Evolutionary conservation across 1,284 basidiomycete species (phyloP), one percentile per base, ranked within the genome.

Genomic region (Heterobasidion irregulare): DNA sequence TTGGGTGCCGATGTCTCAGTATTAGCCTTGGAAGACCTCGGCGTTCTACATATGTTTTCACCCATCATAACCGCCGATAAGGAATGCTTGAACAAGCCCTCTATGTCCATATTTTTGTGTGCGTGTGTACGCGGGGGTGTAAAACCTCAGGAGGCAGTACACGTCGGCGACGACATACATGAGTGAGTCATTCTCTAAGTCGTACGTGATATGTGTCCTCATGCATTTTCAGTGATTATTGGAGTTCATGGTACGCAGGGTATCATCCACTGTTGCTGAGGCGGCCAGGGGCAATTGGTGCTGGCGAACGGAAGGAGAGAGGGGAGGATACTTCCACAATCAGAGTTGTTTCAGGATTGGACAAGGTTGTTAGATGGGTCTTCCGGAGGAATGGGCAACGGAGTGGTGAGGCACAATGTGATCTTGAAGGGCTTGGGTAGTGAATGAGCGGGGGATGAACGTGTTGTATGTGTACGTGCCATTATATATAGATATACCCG

Each of bases 111-210:
- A 47, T 91, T 86, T 67, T 62, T 67, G 33, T 71, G 73, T 2
- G 75, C 78, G 0, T 70, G 66, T 54, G 49, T 59, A 45, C 58
- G 62, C 38, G 59, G 62, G 12, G 57, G 68, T 34, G 57, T 78
- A 13, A 58, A 59, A 26, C 67, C 71, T 0, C 61, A 68, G 9
- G 75, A 85, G 61, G 77, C 75, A 35, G 62, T 89, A 34, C 88
- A 90, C 62, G 76, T 90, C 50, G 88, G 88, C 3, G 88, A 91
- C 64, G 86, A 89, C 60, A 64, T 87, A 41, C 65, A 73, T 48
- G 76, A 76, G 88, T 88, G 61, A 60, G 79, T 61, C 16, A 33
- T 13, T 8, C 38, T 47, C 36, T 52, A 19, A 16, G 46, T 47
- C n/a, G 12, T 9, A 49, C 52, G 36, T 33, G 35, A 26, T 43